These are phyloP conservation scores for Pyricularia grisea DNA, from an alignment of 2,329 filamentous ascomycete genomes.

Conservation along the genomic window DNA sequence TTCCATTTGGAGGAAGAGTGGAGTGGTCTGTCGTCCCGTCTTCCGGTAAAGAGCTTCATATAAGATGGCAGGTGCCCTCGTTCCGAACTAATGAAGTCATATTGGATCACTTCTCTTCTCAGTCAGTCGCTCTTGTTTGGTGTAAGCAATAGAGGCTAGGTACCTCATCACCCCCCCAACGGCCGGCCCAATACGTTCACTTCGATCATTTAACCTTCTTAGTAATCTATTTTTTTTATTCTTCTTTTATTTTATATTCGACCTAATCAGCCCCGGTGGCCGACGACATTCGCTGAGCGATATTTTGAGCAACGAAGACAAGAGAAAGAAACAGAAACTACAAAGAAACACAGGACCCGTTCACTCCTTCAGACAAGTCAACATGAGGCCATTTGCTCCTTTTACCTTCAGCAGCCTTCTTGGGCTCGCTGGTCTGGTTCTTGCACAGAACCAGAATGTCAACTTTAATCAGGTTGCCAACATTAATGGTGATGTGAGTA, in stretches of 20 bases:
- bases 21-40: neutral
- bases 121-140: neutral
- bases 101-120: neutral
- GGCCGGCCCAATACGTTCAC: slow-evolving; percentile 1
- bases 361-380: neutral
- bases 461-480: slow-evolving; percentile 5
- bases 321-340: neutral
- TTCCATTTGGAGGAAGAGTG: neutral
- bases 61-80: slow-evolving; percentile 1
- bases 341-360: neutral
- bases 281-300: neutral
- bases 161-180: neutral
- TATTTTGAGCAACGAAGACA: neutral
- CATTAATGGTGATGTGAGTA: slow-evolving; percentile 4
- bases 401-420: neutral
- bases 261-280: slow-evolving; percentile 4
- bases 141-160: neutral
- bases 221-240: neutral
- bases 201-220: neutral
- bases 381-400: neutral
- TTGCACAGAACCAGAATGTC: slow-evolving; percentile 1
- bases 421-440: neutral
- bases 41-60: neutral
- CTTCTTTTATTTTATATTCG: slow-evolving; percentile 1
- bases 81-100: neutral